phyloP scores from a whole-genome alignment of 345 rosid species.

The Carallia brachiata region DNA sequence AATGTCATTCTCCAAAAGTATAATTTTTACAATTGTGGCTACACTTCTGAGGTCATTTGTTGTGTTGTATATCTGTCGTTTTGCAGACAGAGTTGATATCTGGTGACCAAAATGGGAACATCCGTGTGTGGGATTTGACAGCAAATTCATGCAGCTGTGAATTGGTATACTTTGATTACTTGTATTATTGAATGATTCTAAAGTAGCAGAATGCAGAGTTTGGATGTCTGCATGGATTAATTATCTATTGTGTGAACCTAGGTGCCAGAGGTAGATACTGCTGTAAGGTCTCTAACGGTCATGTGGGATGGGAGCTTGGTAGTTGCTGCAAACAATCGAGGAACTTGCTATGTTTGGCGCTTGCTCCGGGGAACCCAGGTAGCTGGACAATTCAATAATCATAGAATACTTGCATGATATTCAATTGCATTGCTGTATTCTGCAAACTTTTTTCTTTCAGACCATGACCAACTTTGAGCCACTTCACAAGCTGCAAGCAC shows the following conservation, averaged over 20 bases:
- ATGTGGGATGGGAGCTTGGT: slow-evolving; percentile 99
- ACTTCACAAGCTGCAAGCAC: slow-evolving; percentile 93
- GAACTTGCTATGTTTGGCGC: slow-evolving; percentile 97
- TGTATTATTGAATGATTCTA: not conserved
- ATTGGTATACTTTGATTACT: slow-evolving; percentile 48
- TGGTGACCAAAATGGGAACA: slow-evolving; percentile 96
- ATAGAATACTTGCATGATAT: not conserved
- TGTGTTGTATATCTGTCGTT: slow-evolving; percentile 5
- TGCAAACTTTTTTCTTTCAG: slow-evolving; percentile 34
- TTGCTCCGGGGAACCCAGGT: slow-evolving; percentile 79
- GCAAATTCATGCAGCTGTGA: slow-evolving; percentile 97
- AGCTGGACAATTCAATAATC: slow-evolving; percentile 7
- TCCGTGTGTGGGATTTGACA: slow-evolving; percentile 95
- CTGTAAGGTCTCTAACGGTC: slow-evolving; percentile 82
- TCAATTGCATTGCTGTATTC: slow-evolving; percentile 4
- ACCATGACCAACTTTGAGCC: slow-evolving; percentile 95
- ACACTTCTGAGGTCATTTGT: slow-evolving; percentile 7
- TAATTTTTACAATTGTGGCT: not conserved
- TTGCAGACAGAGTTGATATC: slow-evolving; percentile 88
- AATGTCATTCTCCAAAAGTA: not conserved
- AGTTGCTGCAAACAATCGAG: slow-evolving; percentile 89
- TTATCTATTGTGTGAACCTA: slow-evolving; percentile 22
- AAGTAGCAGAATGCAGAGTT: not conserved
- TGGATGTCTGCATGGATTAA: not conserved
- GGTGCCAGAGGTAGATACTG: slow-evolving; percentile 93